Evolutionary conservation across 2,329 filamentous ascomycete species (phyloP), one percentile per base, ranked within the genome.

Genomic region (Diatrype stigma): DNA sequence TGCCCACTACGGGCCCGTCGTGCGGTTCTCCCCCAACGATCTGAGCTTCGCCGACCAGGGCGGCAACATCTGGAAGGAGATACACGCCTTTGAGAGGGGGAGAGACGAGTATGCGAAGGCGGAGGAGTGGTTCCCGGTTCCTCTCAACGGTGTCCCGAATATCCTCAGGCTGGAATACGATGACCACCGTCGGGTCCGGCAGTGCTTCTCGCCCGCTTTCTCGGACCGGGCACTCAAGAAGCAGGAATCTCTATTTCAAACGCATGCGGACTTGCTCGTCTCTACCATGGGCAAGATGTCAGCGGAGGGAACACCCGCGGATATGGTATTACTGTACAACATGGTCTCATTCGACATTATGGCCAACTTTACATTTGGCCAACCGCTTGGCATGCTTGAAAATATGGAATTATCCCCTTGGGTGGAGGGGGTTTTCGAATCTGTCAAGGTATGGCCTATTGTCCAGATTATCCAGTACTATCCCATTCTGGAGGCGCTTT

Each of bases 381-480:
- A 59, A 16, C 48, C 59, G 1, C 48, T 61, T 12, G 55, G 56
- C 1, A 47, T 59, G 34, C 49, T 62, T 1, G 51, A 56, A 16
- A 46, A 21, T 8, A 42, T 30, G 11, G 49, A 57, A 34, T 57
- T 56, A 52, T 21, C 52, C 26, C 45, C 49, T 0, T 61, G 59
- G 59, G 53, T 61, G 21, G 32, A 46, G 11, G 49, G 49, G 12
- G 45, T 56, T 22, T 57, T 56, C 34, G 46, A 56, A 21, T 59
- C 61, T 47, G 50, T 68, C 21, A 55, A 53, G 48, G 46, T 59
- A 38, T 3, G 63, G 6, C 63, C 62, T 0, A 42, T 61, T 11
- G 37, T 58, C 1, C 56, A 60, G 7, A 55, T 65, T 10, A 59
- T 63, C 22, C 50, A 59, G 45, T 64, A 56, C 34, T 63, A 63